phyloP scores from a whole-genome alignment of 108 stramenopile genomes.

The Cyclotella atomus region DNA sequence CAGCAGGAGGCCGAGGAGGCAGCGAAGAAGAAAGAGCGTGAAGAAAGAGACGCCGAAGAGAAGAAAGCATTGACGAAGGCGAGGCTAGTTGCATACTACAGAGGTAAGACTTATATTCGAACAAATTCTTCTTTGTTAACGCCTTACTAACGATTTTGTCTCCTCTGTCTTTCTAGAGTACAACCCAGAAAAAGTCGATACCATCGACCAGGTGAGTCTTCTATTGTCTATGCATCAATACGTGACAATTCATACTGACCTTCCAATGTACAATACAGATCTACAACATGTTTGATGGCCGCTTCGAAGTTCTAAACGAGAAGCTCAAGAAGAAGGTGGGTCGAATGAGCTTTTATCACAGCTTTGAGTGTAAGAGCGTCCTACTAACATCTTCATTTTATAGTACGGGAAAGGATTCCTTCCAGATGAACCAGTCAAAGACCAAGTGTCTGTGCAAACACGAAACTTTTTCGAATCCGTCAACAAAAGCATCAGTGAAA shows the following conservation, averaged over 20 bases:
- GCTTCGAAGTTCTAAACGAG: slow-evolving; percentile 74
- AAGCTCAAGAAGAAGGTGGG: slow-evolving; percentile 71
- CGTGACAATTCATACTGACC: not conserved
- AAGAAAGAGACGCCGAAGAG: slow-evolving; percentile 65
- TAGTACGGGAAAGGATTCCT: slow-evolving; percentile 82
- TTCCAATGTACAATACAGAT: slow-evolving; percentile 48
- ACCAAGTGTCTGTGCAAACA: slow-evolving; percentile 43
- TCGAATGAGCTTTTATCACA: not conserved
- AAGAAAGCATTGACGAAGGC: slow-evolving; percentile 67
- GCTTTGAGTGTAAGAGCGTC: too few relatives aligned
- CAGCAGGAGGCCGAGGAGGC: slow-evolving; percentile 68
- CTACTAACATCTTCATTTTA: too few relatives aligned
- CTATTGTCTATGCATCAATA: not conserved
- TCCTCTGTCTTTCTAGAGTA: slow-evolving; percentile 10
- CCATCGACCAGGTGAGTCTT: slow-evolving; percentile 59
- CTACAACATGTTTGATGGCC: slow-evolving; percentile 70
- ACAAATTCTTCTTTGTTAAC: not conserved
- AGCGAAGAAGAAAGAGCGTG: slow-evolving; percentile 64
- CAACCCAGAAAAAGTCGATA: slow-evolving; percentile 77
- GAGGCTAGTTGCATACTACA: slow-evolving; percentile 80
- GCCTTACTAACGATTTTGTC: not conserved
- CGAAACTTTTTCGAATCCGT: slow-evolving; percentile 51
- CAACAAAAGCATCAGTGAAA: slow-evolving; percentile 49
- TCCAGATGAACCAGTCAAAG: slow-evolving; percentile 64
- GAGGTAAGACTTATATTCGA: too few relatives aligned